Evolutionary conservation across 148 eudicot genomes (phyloP).

Genomic region (Spergularia marina): DNA sequence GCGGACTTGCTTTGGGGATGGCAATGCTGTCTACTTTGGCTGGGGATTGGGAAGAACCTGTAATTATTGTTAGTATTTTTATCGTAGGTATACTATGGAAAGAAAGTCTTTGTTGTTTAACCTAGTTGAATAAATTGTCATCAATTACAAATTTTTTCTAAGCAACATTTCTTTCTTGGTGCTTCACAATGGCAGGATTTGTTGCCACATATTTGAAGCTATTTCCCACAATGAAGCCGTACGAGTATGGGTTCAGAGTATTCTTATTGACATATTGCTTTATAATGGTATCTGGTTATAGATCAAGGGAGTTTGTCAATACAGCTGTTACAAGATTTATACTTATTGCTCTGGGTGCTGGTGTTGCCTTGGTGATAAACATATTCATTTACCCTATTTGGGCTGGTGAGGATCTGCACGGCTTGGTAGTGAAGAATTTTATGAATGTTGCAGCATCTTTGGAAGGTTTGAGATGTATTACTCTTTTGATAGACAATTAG

Average conservation of each 20-base stretch:
- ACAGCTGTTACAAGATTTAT: constrained; percentile 74
- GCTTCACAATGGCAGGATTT: constrained; percentile 40
- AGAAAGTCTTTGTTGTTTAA: not conserved
- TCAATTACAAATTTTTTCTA: not conserved
- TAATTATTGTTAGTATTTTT: constrained; percentile 60
- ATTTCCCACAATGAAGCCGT: constrained; percentile 81
- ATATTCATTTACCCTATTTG: constrained; percentile 83
- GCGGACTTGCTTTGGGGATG: constrained; percentile 69
- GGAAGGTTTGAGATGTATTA: constrained; percentile 56
- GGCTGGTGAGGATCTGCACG: constrained; percentile 93
- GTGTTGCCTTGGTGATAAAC: constrained; percentile 64
- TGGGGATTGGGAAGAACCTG: constrained; percentile 68
- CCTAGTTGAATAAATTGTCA: not conserved
- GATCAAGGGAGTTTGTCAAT: constrained; percentile 60
- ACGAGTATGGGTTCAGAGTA: constrained; percentile 89
- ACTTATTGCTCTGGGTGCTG: constrained; percentile 86
- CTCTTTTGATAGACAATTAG: not conserved
- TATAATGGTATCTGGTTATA: constrained; percentile 83
- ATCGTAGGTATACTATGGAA: constrained; percentile 45
- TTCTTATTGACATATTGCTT: constrained; percentile 80
- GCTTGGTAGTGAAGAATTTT: constrained; percentile 76
- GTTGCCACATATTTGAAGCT: constrained; percentile 63
- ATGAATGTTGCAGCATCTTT: constrained; percentile 68
- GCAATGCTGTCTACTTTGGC: constrained; percentile 53
- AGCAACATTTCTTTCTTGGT: constrained; percentile 11